phyloP scores from a whole-genome alignment of 805 yeast species.

The Yarrowia keelungensis region DNA sequence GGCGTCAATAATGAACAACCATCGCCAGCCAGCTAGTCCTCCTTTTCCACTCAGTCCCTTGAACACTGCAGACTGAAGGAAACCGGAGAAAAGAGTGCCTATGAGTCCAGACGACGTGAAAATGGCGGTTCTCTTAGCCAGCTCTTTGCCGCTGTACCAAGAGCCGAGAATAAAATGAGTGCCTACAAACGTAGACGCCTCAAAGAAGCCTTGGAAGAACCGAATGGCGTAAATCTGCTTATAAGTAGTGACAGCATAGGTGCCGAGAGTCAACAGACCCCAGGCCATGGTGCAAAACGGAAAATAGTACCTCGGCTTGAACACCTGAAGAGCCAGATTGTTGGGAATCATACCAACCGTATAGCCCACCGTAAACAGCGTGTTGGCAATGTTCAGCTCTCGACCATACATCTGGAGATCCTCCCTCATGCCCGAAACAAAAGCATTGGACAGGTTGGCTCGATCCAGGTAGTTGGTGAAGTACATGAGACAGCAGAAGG shows the following conservation, averaged over 20 bases:
- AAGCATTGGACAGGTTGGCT: conserved; percentile 59
- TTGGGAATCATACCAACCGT: conserved; percentile 57
- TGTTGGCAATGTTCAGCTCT: conserved; percentile 57
- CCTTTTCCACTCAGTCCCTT: conserved; percentile 52
- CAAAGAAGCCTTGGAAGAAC: conserved; percentile 56
- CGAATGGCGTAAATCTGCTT: conserved; percentile 54
- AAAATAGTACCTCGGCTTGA: conserved; percentile 50
- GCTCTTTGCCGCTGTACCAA: conserved; percentile 57
- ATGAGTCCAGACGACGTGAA: conserved; percentile 53
- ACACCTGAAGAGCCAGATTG: conserved; percentile 49
- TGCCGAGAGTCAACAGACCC: conserved; percentile 52
- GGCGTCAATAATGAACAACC: conserved; percentile 42
- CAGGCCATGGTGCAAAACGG: conserved; percentile 51
- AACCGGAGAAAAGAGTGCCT: conserved; percentile 56
- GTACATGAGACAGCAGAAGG: conserved; percentile 51
- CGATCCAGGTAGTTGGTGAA: conserved; percentile 62
- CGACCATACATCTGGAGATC: conserved; percentile 55
- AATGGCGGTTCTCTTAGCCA: conserved; percentile 54
- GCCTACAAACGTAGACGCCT: conserved; percentile 55
- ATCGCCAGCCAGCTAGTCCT: conserved; percentile 53
- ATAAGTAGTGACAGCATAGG: conserved; percentile 48
- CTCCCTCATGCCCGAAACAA: conserved; percentile 64
- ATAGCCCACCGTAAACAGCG: conserved; percentile 55
- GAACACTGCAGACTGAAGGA: conserved; percentile 56
- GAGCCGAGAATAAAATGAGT: conserved; percentile 55